Conservation (phyloP, 2,329 filamentous ascomycete species). For the Purpureocillium takamizusanense region DNA sequence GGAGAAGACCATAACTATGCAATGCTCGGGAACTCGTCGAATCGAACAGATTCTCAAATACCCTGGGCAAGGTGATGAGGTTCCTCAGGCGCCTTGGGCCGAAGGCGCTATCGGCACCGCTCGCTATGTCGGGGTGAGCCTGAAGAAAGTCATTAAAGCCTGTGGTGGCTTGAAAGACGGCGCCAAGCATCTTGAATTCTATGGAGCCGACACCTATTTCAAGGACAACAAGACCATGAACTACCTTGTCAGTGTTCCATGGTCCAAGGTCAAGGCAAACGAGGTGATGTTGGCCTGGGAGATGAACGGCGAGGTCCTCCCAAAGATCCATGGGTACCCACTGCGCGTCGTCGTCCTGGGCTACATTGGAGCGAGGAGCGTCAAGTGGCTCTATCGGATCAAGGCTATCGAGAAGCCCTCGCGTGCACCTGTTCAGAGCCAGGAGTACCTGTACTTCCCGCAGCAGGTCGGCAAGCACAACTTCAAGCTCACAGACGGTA, state of each 20-base stretch:
- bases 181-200: slow-evolving; percentile 57
- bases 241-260: slow-evolving; percentile 59
- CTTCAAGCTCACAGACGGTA: slow-evolving; percentile 45
- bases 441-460: slow-evolving; percentile 61
- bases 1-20: slow-evolving; percentile 50
- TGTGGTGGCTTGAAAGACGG: slow-evolving; percentile 51
- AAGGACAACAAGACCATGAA: slow-evolving; percentile 58
- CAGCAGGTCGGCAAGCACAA: slow-evolving; percentile 63
- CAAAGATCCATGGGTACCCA: slow-evolving; percentile 57
- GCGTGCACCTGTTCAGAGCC: slow-evolving; percentile 51
- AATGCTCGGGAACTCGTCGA: slow-evolving; percentile 60
- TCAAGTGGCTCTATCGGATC: slow-evolving; percentile 55
- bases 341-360: slow-evolving; percentile 54
- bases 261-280: slow-evolving; percentile 56
- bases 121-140: slow-evolving; percentile 50
- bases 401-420: slow-evolving; percentile 49
- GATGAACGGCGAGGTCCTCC: slow-evolving; percentile 59
- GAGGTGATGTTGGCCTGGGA: slow-evolving; percentile 63
- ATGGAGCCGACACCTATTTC: slow-evolving; percentile 65
- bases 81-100: slow-evolving; percentile 46
- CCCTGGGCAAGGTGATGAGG: slow-evolving; percentile 57
- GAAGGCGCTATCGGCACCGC: slow-evolving; percentile 63
- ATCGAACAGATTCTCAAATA: slow-evolving; percentile 60
- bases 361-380: slow-evolving; percentile 57
- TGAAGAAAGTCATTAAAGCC: slow-evolving; percentile 62